These are phyloP conservation scores for Apiospora malaysiana DNA, from an alignment of 2,329 filamentous ascomycete genomes.

Conservation along the genomic window DNA sequence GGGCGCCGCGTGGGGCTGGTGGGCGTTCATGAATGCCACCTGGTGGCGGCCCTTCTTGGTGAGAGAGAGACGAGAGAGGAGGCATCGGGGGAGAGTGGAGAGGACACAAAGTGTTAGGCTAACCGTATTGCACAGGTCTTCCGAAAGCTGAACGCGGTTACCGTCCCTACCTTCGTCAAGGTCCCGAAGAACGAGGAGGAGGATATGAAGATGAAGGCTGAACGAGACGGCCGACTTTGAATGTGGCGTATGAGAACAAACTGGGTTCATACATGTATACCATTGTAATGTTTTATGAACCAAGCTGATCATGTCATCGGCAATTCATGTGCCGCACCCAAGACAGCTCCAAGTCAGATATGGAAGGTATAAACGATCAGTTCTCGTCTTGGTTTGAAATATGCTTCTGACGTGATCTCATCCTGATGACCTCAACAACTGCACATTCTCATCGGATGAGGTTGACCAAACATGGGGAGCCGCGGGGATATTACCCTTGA, in stretches of 20 bases:
- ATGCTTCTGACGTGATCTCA: neutral
- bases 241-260: neutral
- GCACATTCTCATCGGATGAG: neutral
- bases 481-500: no score
- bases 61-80: constrained; percentile 25
- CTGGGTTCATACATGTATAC: neutral
- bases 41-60: constrained; percentile 32
- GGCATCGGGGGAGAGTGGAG: neutral
- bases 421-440: neutral
- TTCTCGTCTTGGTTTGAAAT: neutral
- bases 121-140: constrained; percentile 35
- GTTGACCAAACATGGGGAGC: neutral
- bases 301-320: neutral
- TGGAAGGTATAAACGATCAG: neutral
- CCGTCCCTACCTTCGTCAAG: constrained; percentile 41
- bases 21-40: constrained; percentile 27
- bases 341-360: neutral
- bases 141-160: constrained; percentile 44
- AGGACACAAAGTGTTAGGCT: constrained; percentile 19
- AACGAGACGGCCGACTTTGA: constrained; percentile 32
- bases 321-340: neutral
- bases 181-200: constrained; percentile 44
- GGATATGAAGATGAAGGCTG: constrained; percentile 39
- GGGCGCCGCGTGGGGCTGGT: constrained; percentile 25
- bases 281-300: neutral